Percentiles rank a stretch among this genome's conserved stretches.
phyloP scores from a whole-genome alignment of 805 yeast species.

The Ogataea paradorogensis region DNA sequence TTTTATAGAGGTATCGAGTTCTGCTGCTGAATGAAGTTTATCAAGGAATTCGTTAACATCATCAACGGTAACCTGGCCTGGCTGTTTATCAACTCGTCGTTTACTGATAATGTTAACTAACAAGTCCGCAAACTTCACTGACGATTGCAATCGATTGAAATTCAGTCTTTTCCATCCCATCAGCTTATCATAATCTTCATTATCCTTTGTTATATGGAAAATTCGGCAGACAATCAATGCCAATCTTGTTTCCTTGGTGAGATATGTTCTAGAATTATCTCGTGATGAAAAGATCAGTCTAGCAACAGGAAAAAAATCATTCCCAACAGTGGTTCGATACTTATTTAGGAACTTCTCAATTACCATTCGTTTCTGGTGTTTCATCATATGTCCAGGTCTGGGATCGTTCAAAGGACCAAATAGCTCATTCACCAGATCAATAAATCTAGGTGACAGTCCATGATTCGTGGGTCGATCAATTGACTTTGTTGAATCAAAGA shows the following conservation, averaged over 20 bases:
- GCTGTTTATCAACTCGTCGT: constrained; percentile 41
- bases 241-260: constrained; percentile 61
- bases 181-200: constrained; percentile 55
- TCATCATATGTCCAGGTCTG: constrained; percentile 10
- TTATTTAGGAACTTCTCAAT: constrained; percentile 40
- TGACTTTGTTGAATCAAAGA: constrained; percentile 13
- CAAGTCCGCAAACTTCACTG: constrained; percentile 46
- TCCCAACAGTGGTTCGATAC: constrained; percentile 57
- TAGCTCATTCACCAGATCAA: constrained; percentile 39
- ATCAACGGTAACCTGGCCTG: constrained; percentile 41
- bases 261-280: constrained; percentile 52
- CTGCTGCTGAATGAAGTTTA: constrained; percentile 34
- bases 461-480: constrained; percentile 34
- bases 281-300: constrained; percentile 59
- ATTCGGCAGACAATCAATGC: constrained; percentile 49
- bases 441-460: constrained; percentile 40
- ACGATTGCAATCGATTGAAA: constrained; percentile 33
- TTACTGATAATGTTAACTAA: constrained; percentile 48
- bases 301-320: constrained; percentile 65
- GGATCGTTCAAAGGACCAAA: constrained; percentile 39
- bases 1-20: constrained; percentile 4
- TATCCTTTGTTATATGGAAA: constrained; percentile 55
- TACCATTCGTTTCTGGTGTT: constrained; percentile 16
- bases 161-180: constrained; percentile 46
- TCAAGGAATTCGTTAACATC: constrained; percentile 50